A percentile compares a stretch with the other conserved stretches of the same genome.
Conservation (phyloP, 176 grass and related monocot species). For the sorghum (Sorghum bicolor) region Sorghum_bicolor_NCBIv3 NC_012874.2:60686501-60687000, state of each 20-base stretch:
- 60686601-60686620: background rate
- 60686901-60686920: background rate
- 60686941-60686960: background rate
- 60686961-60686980: background rate
- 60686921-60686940: slow-evolving; percentile 4
- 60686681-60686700: background rate
- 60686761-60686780: background rate
- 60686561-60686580: background rate
- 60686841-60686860: background rate
- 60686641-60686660: background rate
- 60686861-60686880: background rate
- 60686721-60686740: background rate
- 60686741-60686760: background rate
- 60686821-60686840: background rate
- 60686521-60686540: slow-evolving; percentile 53
- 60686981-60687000: background rate
- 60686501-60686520: slow-evolving; percentile 34
- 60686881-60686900: background rate
- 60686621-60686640: background rate
- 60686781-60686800: background rate
- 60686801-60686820: background rate
- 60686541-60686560: slow-evolving; percentile 4
- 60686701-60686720: background rate
- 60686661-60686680: background rate
- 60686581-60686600: background rate